Evolutionary conservation across 2,329 filamentous ascomycete genomes (phyloP).

Genomic region (Scedosporium dehoogii): DNA sequence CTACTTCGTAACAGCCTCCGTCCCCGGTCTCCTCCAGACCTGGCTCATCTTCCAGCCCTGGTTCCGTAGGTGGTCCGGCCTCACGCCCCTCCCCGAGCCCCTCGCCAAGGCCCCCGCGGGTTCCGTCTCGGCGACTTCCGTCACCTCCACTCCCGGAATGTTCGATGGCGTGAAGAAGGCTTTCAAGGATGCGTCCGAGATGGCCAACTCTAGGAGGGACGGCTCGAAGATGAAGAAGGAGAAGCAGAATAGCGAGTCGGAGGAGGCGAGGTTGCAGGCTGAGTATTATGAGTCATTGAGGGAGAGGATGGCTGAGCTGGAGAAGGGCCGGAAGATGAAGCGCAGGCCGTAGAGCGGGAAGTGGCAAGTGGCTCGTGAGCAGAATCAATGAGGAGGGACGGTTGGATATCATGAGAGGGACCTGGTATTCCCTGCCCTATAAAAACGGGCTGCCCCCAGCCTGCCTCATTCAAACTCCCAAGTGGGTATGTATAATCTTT

Average conservation of each 20-base stretch:
- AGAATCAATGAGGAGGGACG: neutral
- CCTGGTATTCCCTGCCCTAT: neutral
- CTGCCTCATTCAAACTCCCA: neutral
- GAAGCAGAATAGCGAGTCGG: conserved; percentile 20
- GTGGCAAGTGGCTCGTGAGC: neutral
- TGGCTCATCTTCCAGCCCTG: conserved; percentile 25
- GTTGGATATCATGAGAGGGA: neutral
- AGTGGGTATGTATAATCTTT: neutral
- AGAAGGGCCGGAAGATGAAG: conserved; percentile 23
- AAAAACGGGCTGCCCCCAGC: neutral
- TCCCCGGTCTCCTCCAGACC: conserved; percentile 22
- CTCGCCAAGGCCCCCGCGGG: conserved; percentile 2
- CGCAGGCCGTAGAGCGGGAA: conserved; percentile 5
- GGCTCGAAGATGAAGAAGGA: conserved; percentile 24
- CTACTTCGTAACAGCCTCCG: conserved; percentile 33
- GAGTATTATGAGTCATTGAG: conserved; percentile 18
- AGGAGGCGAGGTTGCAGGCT: conserved; percentile 20
- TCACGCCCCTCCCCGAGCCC: conserved; percentile 24
- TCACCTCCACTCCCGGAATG: neutral
- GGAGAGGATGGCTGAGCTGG: conserved; percentile 20
- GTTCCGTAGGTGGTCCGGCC: conserved; percentile 26
- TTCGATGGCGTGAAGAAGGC: conserved; percentile 26
- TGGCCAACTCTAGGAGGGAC: conserved; percentile 19
- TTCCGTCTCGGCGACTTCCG: neutral
- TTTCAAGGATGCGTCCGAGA: conserved; percentile 24